Evolutionary conservation across 1,284 basidiomycete genomes (phyloP).

Genomic region (Melampsora larici-populina): DNA sequence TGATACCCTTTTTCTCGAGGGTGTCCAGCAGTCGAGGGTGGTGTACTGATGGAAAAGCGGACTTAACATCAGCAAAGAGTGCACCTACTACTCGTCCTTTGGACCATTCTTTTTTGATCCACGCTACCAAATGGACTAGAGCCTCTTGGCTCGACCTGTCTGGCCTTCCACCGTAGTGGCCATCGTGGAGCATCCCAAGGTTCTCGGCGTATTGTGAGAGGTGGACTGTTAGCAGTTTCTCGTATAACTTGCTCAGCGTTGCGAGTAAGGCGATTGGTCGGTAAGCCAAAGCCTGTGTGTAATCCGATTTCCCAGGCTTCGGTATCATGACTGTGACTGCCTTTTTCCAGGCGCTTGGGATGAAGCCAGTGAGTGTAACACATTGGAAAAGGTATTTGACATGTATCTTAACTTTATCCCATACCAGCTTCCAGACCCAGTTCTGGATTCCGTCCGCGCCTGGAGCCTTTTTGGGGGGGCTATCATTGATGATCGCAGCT

Average conservation of each 20-base stretch:
- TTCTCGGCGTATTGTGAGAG: too few species aligned
- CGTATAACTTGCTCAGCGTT: background rate
- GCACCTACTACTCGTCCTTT: background rate
- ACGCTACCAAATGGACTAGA: background rate
- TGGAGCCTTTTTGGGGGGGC: background rate
- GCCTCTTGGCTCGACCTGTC: background rate
- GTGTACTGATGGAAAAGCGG: background rate
- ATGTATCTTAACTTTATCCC: background rate
- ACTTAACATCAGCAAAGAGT: background rate
- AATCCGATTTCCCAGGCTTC: constrained; percentile 8
- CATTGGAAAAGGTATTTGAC: background rate
- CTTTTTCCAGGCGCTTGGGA: background rate
- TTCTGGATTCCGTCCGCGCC: background rate
- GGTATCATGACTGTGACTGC: constrained; percentile 22
- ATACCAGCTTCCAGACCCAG: too few species aligned
- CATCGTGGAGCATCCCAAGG: too few species aligned
- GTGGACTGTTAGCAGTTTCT: background rate
- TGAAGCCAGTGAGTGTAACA: background rate
- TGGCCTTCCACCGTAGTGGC: too few species aligned
- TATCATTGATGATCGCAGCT: background rate
- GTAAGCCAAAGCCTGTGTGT: background rate
- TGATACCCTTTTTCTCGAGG: too few species aligned
- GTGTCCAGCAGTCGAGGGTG: background rate
- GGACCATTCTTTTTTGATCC: background rate
- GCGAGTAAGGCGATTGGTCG: background rate